These are phyloP conservation scores for Hanseniaspora clermontiae DNA, from an alignment of 805 yeast genomes.

Conservation along the genomic window DNA sequence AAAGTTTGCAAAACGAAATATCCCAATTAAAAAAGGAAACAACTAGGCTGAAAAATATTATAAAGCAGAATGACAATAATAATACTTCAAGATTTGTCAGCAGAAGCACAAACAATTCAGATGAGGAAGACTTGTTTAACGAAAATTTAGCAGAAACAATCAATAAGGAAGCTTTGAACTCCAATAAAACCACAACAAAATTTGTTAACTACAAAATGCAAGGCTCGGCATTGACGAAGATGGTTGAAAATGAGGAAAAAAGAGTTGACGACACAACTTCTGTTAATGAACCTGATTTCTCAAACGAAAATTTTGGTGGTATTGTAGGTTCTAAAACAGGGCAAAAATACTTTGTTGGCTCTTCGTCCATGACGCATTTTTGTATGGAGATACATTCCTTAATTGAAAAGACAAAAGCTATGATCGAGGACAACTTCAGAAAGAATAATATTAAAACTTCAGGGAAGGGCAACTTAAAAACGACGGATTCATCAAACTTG, in stretches of 20 bases:
- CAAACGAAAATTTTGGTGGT: slow-evolving; percentile 55
- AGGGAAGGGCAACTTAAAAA: slow-evolving; percentile 7
- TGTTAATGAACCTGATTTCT: slow-evolving; percentile 50
- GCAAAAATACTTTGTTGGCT: slow-evolving; percentile 62
- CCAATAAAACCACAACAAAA: background rate
- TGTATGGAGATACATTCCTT: slow-evolving; percentile 64
- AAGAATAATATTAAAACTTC: slow-evolving; percentile 2
- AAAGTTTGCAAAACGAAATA: slow-evolving; percentile 55
- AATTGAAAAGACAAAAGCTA: slow-evolving; percentile 31
- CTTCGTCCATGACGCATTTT: slow-evolving; percentile 71
- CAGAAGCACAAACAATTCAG: background rate
- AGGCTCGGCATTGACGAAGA: slow-evolving; percentile 12
- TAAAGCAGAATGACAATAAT: background rate
- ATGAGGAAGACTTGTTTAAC: background rate
- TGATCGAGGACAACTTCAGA: slow-evolving; percentile 17
- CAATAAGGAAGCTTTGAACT: background rate
- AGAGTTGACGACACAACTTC: slow-evolving; percentile 13
- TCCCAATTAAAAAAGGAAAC: slow-evolving; percentile 55
- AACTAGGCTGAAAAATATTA: slow-evolving; percentile 36
- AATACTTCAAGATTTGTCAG: background rate
- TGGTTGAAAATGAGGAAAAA: slow-evolving; percentile 11
- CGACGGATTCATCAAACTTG: slow-evolving; percentile 9
- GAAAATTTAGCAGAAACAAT: background rate
- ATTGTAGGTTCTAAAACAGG: slow-evolving; percentile 65
- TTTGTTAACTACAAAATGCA: background rate